Evolutionary conservation across 1,284 basidiomycete species (phyloP), one percentile per base, ranked within the genome.

Genomic region (Austroboletus sp.): DNA sequence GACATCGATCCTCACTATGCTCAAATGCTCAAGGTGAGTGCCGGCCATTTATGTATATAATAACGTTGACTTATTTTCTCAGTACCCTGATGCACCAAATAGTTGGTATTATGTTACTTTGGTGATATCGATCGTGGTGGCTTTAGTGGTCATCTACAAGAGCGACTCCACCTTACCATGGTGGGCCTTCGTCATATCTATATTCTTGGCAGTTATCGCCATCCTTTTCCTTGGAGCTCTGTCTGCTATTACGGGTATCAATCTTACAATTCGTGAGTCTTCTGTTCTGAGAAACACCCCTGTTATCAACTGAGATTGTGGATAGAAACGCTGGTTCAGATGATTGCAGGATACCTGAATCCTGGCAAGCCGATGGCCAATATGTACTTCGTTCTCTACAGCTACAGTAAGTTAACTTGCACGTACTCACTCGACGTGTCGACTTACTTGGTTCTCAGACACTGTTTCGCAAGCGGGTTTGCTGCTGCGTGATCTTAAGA

Each of bases 311-410:
- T 52, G 10, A 58, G 4, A 2, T 35, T 25, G 2, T 17, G 13
- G 0, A 30, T 16, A 62, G 55, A 53, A 44, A 52, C 48, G 0
- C 45, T 76, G 68, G 71, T 76, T 4, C 76, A 80, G 58, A 76
- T 82, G 66, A 67, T 82, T 21, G 78, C 75, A 5, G 76, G 77
- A 6, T 82, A 78, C 60, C 63, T 82, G 19, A 74, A 79, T 57
- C 78, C 76, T 0, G 76, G 80, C 25, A 71, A 73, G 52, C 78
- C 79, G 48, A 73, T 74, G 40, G 73, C 73, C 38, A 80, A 77
- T 54, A 79, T 80, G 58, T 76, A 78, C 40, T 78, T 77, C 50
- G 76, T 77, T n/a, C 58, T 80, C 11, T 74, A 70, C 52, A 71
- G 75, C 49, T 78, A 62, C 63, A 78, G 70, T 68, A 16, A 47